Percentiles rank a stretch among this genome's conserved stretches.
phyloP scores from a whole-genome alignment of 208 protist species.

The Novymonas esmeraldas region DNA sequence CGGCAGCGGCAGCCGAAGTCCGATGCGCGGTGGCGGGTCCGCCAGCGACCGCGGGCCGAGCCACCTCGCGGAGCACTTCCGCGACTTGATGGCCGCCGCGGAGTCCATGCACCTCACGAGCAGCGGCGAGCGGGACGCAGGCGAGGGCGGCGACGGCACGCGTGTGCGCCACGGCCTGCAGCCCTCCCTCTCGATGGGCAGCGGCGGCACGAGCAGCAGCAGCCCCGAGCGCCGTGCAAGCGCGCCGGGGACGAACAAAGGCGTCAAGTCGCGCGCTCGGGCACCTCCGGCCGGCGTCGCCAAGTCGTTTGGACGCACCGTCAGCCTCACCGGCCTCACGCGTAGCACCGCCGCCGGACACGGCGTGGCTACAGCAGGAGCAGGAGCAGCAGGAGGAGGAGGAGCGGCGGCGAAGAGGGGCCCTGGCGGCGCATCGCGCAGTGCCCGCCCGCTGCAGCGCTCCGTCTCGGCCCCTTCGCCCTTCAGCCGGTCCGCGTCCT shows the following conservation, averaged over 20 bases:
- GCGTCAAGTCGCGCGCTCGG: neutral
- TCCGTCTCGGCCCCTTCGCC: conserved; percentile 17
- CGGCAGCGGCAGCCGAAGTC: conserved; percentile 18
- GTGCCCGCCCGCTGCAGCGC: conserved; percentile 10
- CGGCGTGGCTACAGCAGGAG: neutral
- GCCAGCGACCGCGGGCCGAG: conserved; percentile 7
- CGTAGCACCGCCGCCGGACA: neutral
- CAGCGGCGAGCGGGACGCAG: conserved; percentile 2
- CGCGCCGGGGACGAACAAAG: neutral
- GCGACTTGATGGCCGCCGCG: conserved; percentile 35
- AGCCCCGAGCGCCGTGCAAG: neutral
- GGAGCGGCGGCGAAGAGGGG: neutral
- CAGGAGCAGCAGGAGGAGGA: neutral
- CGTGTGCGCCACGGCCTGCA: conserved; percentile 18
- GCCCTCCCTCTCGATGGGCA: neutral
- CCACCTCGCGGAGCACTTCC: conserved; percentile 36
- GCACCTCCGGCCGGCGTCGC: neutral
- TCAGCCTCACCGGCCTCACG: conserved; percentile 23
- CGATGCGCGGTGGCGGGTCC: conserved; percentile 15
- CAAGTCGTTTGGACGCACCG: conserved; percentile 21
- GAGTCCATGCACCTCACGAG: conserved; percentile 29
- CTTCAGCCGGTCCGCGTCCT: conserved; percentile 8
- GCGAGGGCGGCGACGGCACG: neutral
- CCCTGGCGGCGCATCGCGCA: neutral
- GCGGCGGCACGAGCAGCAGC: neutral